These are phyloP conservation scores for Pholiota adiposa DNA, from an alignment of 1,284 basidiomycete species.

Conservation along the genomic window DNA sequence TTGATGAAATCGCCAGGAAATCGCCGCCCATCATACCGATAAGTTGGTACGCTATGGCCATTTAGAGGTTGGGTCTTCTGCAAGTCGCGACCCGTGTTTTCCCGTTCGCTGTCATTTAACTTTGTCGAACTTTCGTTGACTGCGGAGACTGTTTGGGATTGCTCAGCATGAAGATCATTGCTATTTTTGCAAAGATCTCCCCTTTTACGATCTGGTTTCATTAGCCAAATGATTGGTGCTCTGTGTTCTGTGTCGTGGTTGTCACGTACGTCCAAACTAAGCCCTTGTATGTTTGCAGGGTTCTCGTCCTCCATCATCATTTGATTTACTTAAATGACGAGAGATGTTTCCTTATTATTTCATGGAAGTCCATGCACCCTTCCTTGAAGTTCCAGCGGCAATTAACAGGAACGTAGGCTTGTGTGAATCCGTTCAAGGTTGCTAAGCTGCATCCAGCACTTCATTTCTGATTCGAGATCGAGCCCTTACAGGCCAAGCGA, in stretches of 20 bases:
- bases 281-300: slow-evolving; percentile 12
- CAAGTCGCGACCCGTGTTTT: slow-evolving; percentile 18
- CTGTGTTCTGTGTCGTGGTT: slow-evolving; percentile 9
- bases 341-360: slow-evolving; percentile 3
- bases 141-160: slow-evolving; percentile 27
- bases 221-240: slow-evolving; percentile 23
- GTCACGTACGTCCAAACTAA: slow-evolving; percentile 17
- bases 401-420: slow-evolving; percentile 22
- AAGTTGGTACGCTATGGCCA: slow-evolving; percentile 13
- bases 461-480: slow-evolving; percentile 7
- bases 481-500: slow-evolving; percentile 4
- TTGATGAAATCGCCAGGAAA: slow-evolving; percentile 19
- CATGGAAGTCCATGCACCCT: slow-evolving; percentile 9
- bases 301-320: slow-evolving; percentile 11
- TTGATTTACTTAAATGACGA: slow-evolving; percentile 17
- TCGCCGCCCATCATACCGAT: slow-evolving; percentile 9
- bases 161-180: slow-evolving; percentile 23
- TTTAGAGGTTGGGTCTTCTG: slow-evolving; percentile 2
- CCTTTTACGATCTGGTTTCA: slow-evolving; percentile 13
- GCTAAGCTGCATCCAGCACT: slow-evolving; percentile 11
- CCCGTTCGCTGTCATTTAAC: slow-evolving; percentile 18
- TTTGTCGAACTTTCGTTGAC: slow-evolving; percentile 20
- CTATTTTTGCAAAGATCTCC: slow-evolving; percentile 21
- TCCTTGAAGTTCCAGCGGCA: slow-evolving; percentile 9
- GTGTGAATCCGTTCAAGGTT: slow-evolving; percentile 21